Conservation (phyloP, 805 yeast species). For the Komagataella kurtzmanii region DNA sequence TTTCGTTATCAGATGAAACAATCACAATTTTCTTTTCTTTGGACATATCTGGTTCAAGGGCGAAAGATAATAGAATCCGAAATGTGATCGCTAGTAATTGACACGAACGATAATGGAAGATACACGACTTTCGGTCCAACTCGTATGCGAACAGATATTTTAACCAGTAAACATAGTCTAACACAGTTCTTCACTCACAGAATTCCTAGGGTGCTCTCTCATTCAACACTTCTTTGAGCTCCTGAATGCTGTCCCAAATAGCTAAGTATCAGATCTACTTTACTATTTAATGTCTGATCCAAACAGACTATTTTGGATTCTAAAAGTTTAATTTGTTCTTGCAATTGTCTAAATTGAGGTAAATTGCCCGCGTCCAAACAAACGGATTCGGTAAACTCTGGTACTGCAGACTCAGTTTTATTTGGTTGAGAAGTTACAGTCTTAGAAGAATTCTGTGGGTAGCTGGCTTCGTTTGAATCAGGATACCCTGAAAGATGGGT, state of each 20-base stretch:
- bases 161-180: no score
- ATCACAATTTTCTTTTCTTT: constrained; percentile 15
- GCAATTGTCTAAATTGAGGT: not conserved
- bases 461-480: not conserved
- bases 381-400: not conserved
- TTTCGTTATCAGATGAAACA: constrained; percentile 72
- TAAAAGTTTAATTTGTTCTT: not conserved
- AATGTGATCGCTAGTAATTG: not conserved
- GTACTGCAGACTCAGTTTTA: not conserved
- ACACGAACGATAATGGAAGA: not conserved
- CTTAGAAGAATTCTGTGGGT: not conserved
- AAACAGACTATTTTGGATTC: not conserved
- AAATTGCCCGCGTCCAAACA: not conserved
- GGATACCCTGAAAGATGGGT: not conserved
- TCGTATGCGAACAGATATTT: no score
- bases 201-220: no score
- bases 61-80: not conserved
- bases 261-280: not conserved
- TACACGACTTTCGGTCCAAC: not conserved
- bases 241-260: not conserved
- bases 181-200: not conserved
- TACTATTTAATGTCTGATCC: not conserved
- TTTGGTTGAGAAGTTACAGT: not conserved
- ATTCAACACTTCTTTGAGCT: no score
- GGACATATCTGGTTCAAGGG: constrained; percentile 9